Base-by-base conservation (phyloP, 1,139 yeast species). In the Lodderomyces jiufengensis region DNA sequence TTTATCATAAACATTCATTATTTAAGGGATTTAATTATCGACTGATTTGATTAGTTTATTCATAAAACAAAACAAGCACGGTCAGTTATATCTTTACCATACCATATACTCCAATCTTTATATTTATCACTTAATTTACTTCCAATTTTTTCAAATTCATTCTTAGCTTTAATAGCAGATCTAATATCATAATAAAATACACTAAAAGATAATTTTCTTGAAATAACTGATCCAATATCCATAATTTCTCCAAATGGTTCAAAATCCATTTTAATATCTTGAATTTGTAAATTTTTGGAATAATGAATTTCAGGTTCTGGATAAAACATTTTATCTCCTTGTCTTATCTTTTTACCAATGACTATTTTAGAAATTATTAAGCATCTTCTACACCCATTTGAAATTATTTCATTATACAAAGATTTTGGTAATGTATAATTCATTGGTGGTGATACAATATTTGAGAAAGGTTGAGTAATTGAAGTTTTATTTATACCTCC, bases 41-140 rank as follows among this genome's bases (percentile, higher is more conserved):
- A n/a, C n/a, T n/a, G n/a, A n/a, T n/a, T n/a, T n/a, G n/a, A n/a
- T n/a, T n/a, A n/a, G n/a, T n/a, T n/a, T n/a, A 13, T 20, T 34
- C 41, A 41, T 36, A 45, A 38, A 25, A 42, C 44, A 32, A 51
- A 51, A 40, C 69, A 62, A 3, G 71, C 78, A 41, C 63, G 66
- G 44, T 83, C 92, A 5, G 86, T 68, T 1, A 77, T 74, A 52
- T 85, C 95, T 35, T 70, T 72, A 0, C 84, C 87, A 50, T 76
- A 85, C 73, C 78, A 71, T 3, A 82, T 59, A 9, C 65, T 57
- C 94, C 95, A 85, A 6, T 63, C 73, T 7, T 55, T 55, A 48
- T 79, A 84, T 45, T 70, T 76, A n/a, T 47, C 47, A 36, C 63
- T 49, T 44, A 81, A 48, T n/a, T 43, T 45, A 3, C 76, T 61